phyloP scores from a whole-genome alignment of 2,329 filamentous ascomycete species.

The Thielaviopsis ethacetica region DNA sequence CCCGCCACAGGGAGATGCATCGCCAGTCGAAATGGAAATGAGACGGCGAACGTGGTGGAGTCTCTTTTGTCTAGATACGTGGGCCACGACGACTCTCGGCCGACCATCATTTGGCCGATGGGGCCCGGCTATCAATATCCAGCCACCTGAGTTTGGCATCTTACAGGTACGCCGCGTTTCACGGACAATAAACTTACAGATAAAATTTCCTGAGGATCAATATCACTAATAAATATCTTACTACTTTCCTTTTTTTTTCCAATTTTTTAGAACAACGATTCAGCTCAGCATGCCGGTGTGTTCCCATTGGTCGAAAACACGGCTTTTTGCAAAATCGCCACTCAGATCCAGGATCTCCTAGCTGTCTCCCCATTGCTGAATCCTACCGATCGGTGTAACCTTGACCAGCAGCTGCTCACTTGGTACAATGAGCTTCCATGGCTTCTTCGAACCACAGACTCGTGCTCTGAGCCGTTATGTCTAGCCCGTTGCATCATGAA shows the following conservation, averaged over 20 bases:
- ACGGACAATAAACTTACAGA: not conserved
- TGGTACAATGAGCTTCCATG: slow-evolving; percentile 60
- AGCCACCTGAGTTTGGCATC: slow-evolving; percentile 38
- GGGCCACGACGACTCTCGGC: slow-evolving; percentile 55
- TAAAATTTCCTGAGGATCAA: not conserved
- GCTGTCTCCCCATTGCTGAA: slow-evolving; percentile 51
- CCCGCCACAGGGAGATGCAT: slow-evolving; percentile 26
- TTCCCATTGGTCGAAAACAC: slow-evolving; percentile 61
- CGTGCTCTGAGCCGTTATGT: slow-evolving; percentile 53
- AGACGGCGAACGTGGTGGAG: slow-evolving; percentile 59
- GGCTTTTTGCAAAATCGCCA: slow-evolving; percentile 64
- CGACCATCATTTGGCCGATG: slow-evolving; percentile 53
- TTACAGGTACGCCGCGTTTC: slow-evolving; percentile 17
- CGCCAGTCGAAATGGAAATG: slow-evolving; percentile 40
- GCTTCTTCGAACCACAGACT: slow-evolving; percentile 45
- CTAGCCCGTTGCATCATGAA: slow-evolving; percentile 61
- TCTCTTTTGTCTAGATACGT: slow-evolving; percentile 57
- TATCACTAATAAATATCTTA: not conserved
- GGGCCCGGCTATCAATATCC: slow-evolving; percentile 51
- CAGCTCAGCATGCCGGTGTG: slow-evolving; percentile 44
- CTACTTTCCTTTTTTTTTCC: not conserved
- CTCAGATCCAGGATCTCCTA: slow-evolving; percentile 59
- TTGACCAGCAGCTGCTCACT: slow-evolving; percentile 51
- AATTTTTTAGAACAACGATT: slow-evolving; percentile 22
- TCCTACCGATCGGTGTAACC: slow-evolving; percentile 46